Percentiles rank a stretch among this genome's conserved stretches.
Conservation (phyloP, 1,284 basidiomycete genomes). For the Tremellales sp. region DNA sequence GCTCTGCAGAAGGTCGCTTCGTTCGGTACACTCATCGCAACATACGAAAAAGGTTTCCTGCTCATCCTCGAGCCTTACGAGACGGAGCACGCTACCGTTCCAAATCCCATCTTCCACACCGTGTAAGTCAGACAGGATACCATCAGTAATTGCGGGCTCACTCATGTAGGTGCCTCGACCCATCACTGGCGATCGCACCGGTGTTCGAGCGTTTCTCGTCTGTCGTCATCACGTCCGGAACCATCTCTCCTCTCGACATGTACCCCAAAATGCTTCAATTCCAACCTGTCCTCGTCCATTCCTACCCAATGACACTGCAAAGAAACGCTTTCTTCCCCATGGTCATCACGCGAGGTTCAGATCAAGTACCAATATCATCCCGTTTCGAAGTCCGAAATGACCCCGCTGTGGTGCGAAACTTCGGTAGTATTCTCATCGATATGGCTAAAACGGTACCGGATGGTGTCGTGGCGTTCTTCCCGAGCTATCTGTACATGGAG, state of each 20-base stretch:
- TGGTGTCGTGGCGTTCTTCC: slow-evolving; percentile 99
- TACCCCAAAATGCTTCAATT: slow-evolving; percentile 99
- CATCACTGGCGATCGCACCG: slow-evolving; percentile 94
- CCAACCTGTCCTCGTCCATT: slow-evolving; percentile 93
- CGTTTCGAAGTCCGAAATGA: slow-evolving; percentile 99
- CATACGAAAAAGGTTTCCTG: slow-evolving; percentile 97
- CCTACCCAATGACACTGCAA: slow-evolving; percentile 96
- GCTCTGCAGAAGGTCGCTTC: slow-evolving; percentile 91
- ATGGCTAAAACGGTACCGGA: slow-evolving; percentile 97
- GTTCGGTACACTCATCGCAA: slow-evolving; percentile 95
- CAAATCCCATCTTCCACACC: slow-evolving; percentile 98
- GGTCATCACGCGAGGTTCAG: slow-evolving; percentile 95
- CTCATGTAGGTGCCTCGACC: slow-evolving; percentile 82
- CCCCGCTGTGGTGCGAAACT: slow-evolving; percentile 97
- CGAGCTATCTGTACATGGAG: slow-evolving; percentile 99
- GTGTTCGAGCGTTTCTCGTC: slow-evolving; percentile 98
- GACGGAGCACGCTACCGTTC: slow-evolving; percentile 96
- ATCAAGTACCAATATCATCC: slow-evolving; percentile 98
- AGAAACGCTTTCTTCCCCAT: slow-evolving; percentile 97
- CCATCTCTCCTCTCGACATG: slow-evolving; percentile 98
- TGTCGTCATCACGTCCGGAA: slow-evolving; percentile 98
- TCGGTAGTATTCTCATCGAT: slow-evolving; percentile 96
- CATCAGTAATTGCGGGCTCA: not conserved
- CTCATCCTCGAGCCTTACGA: slow-evolving; percentile 98
- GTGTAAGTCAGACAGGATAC: slow-evolving; percentile 58